Conservation (phyloP, 2,329 filamentous ascomycete species). For the Aureobasidium subglaciale region DNA sequence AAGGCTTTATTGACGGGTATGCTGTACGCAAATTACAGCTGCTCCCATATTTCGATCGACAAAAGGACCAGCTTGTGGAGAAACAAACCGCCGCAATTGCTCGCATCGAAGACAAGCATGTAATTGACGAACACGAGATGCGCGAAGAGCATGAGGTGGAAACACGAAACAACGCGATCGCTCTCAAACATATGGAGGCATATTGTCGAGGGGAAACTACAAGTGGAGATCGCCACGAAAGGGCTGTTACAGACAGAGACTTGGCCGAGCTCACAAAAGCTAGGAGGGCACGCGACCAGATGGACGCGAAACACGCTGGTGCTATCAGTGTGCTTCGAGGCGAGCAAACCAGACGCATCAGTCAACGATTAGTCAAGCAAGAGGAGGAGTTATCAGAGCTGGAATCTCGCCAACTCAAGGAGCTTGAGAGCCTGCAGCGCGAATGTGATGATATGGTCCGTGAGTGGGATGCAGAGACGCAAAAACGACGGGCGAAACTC, state of each 20-base stretch:
- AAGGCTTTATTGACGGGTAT: constrained; percentile 17
- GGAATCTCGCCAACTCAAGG: constrained; percentile 27
- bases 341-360: constrained; percentile 35
- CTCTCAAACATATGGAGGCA: constrained; percentile 42
- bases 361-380: constrained; percentile 32
- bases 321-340: constrained; percentile 42
- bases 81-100: constrained; percentile 33
- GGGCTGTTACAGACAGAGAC: constrained; percentile 39
- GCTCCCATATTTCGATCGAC: constrained; percentile 8
- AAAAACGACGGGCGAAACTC: constrained; percentile 2
- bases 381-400: constrained; percentile 33
- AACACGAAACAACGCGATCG: constrained; percentile 36
- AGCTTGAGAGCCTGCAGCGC: constrained; percentile 18
- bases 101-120: constrained; percentile 39
- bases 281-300: constrained; percentile 30
- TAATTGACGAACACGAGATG: constrained; percentile 37
- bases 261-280: constrained; percentile 37
- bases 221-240: constrained; percentile 25
- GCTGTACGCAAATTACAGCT: constrained; percentile 8
- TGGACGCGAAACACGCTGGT: constrained; percentile 37
- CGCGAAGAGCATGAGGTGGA: constrained; percentile 36
- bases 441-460: constrained; percentile 7
- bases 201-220: constrained; percentile 36
- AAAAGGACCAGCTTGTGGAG: constrained; percentile 14
- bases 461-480: constrained; percentile 8